These are phyloP conservation scores for Hemileccinum impolitum DNA, from an alignment of 768 basidiomycete species.

Conservation along the genomic window DNA sequence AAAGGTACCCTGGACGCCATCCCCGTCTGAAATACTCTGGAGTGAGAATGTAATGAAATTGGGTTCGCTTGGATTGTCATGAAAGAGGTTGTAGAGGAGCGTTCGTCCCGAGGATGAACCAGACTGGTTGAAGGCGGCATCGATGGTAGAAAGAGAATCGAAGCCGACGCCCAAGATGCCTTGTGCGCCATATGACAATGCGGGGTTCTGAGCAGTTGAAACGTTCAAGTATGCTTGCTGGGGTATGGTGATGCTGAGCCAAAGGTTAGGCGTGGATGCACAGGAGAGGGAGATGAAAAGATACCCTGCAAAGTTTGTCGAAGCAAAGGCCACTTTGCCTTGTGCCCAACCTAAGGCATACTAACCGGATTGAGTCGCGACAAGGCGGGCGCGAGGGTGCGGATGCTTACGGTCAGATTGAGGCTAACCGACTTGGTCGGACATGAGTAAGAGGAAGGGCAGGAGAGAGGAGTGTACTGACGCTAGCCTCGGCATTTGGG, in stretches of 20 bases:
- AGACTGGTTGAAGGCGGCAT: conserved; percentile 55
- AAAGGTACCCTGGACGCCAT: conserved; percentile 64
- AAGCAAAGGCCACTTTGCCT: conserved; percentile 60
- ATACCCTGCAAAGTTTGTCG: conserved; percentile 70
- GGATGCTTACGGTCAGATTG: conserved; percentile 57
- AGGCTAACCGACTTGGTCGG: conserved; percentile 39
- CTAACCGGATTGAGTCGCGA: conserved; percentile 32
- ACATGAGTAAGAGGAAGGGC: conserved; percentile 5
- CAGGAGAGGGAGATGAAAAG: conserved; percentile 15
- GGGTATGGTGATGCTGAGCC: conserved; percentile 54
- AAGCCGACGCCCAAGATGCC: conserved; percentile 81
- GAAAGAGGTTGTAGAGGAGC: conserved; percentile 74
- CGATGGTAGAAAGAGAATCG: conserved; percentile 70
- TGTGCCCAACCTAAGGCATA: conserved; percentile 81
- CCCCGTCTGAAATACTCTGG: conserved; percentile 53
- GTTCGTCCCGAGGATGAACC: conserved; percentile 60
- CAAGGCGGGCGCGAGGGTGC: not conserved
- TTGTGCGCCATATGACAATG: conserved; percentile 63
- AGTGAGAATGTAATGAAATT: conserved; percentile 81
- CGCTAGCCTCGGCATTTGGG: conserved; percentile 48
- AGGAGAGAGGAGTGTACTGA: conserved; percentile 27
- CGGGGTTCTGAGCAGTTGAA: conserved; percentile 63
- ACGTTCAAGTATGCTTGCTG: conserved; percentile 72
- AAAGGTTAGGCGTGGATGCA: conserved; percentile 7
- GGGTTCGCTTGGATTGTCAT: conserved; percentile 61